phyloP scores from a whole-genome alignment of 371 early-diverging fungal genomes.

The Saksenaea vasiformis region DNA sequence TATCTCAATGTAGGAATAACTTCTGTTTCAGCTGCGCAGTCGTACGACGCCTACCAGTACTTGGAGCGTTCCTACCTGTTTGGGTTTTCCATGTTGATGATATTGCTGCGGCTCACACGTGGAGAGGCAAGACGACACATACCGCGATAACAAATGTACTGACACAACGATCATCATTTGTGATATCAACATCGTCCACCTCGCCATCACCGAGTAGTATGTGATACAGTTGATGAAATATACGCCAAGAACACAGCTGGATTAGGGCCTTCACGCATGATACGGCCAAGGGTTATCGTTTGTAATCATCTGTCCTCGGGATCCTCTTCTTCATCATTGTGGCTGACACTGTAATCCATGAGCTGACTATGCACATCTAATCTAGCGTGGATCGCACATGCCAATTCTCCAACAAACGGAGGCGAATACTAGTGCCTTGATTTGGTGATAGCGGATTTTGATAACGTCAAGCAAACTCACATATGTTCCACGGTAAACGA shows the following conservation, averaged over 20 bases:
- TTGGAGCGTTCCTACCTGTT: slow-evolving; percentile 61
- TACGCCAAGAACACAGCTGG: slow-evolving; percentile 84
- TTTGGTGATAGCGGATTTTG: slow-evolving; percentile 78
- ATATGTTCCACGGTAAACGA: slow-evolving; percentile 84
- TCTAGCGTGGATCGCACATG: slow-evolving; percentile 86
- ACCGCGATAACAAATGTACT: slow-evolving; percentile 82
- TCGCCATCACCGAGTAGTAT: slow-evolving; percentile 67
- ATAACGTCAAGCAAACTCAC: slow-evolving; percentile 85
- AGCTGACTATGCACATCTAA: slow-evolving; percentile 78
- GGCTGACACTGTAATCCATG: slow-evolving; percentile 84
- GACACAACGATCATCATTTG: slow-evolving; percentile 83
- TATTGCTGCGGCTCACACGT: slow-evolving; percentile 76
- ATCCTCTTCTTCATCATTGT: slow-evolving; percentile 86
- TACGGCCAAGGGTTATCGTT: slow-evolving; percentile 77
- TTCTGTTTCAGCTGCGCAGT: slow-evolving; percentile 52
- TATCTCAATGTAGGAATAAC: slow-evolving; percentile 61
- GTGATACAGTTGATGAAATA: slow-evolving; percentile 65
- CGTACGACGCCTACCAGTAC: slow-evolving; percentile 62
- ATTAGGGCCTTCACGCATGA: slow-evolving; percentile 71
- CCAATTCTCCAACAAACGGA: slow-evolving; percentile 81
- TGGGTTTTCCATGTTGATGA: slow-evolving; percentile 88
- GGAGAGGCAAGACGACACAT: slow-evolving; percentile 77
- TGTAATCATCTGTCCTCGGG: slow-evolving; percentile 76
- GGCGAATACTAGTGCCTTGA: slow-evolving; percentile 78
- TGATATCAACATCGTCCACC: slow-evolving; percentile 76